phyloP scores from a whole-genome alignment of 257 asterid species.

The Nyctanthes arbortristis region DNA sequence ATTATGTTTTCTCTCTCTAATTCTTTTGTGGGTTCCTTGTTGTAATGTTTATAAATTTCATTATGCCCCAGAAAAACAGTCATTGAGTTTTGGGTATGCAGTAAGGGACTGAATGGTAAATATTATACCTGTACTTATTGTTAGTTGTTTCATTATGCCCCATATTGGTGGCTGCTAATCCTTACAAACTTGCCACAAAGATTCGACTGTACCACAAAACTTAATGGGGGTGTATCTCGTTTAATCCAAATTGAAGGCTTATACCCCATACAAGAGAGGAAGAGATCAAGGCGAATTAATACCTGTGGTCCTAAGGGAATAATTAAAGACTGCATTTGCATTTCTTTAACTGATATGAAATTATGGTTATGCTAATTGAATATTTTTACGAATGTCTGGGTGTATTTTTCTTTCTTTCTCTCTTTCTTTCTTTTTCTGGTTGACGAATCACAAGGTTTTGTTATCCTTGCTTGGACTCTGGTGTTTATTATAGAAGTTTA shows the following conservation, averaged over 20 bases:
- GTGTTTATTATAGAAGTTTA: background rate
- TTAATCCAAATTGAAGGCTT: background rate
- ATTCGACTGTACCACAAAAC: background rate
- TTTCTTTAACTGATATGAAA: background rate
- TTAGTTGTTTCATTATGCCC: background rate
- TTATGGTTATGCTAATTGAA: background rate
- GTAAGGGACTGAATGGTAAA: no score
- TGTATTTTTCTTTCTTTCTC: background rate
- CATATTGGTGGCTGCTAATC: background rate
- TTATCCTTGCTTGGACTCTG: constrained; percentile 12
- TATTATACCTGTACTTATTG: no score
- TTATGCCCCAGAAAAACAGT: background rate
- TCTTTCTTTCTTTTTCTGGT: no score
- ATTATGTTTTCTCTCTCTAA: constrained; percentile 7
- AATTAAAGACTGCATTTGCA: background rate
- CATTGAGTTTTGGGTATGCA: background rate
- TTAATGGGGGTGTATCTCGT: background rate
- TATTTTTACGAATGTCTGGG: background rate
- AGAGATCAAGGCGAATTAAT: background rate
- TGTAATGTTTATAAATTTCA: constrained; percentile 9
- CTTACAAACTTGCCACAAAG: background rate
- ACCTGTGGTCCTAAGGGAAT: background rate
- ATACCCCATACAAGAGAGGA: background rate
- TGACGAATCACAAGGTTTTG: background rate
- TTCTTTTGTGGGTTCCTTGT: constrained; percentile 16